A percentile compares a stretch with the other conserved stretches of the same genome.
phyloP scores from a whole-genome alignment of 2,329 filamentous ascomycete genomes.

The Colletotrichum simmondsii region DNA sequence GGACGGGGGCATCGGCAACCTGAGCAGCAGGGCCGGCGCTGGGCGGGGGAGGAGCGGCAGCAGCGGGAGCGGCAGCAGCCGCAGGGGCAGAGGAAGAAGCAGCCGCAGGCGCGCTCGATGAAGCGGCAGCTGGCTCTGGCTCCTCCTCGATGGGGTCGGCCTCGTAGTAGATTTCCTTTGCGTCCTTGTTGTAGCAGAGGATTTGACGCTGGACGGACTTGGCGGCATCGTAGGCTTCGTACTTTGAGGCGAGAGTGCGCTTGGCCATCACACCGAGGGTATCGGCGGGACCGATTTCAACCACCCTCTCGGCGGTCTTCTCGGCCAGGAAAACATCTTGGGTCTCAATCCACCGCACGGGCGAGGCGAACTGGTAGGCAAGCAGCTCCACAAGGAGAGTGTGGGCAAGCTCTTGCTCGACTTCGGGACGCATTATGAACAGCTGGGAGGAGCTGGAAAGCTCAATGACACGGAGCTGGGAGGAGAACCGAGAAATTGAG shows the following conservation, averaged over 20 bases:
- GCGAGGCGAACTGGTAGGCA: slow-evolving; percentile 98
- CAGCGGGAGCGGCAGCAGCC: slow-evolving; percentile 65
- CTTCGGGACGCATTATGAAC: slow-evolving; percentile 90
- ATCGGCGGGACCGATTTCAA: slow-evolving; percentile 96
- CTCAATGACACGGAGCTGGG: slow-evolving; percentile 34
- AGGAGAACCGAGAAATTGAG: slow-evolving; percentile 34
- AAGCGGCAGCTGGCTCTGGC: slow-evolving; percentile 68
- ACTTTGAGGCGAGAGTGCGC: slow-evolving; percentile 94
- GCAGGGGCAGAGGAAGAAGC: slow-evolving; percentile 47
- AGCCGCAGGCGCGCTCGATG: slow-evolving; percentile 59
- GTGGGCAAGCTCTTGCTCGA: slow-evolving; percentile 99
- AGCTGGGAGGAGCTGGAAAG: slow-evolving; percentile 33
- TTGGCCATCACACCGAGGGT: slow-evolving; percentile 98
- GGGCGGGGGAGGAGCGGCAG: slow-evolving; percentile 65
- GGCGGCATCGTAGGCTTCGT: slow-evolving; percentile 97
- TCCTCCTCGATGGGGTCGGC: slow-evolving; percentile 96
- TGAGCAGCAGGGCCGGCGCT: slow-evolving; percentile 87
- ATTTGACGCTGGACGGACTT: slow-evolving; percentile 97
- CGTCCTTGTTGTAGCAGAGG: slow-evolving; percentile 99
- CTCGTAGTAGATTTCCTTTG: slow-evolving; percentile 99
- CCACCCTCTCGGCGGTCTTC: slow-evolving; percentile 95
- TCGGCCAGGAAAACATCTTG: slow-evolving; percentile 99
- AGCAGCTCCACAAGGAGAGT: slow-evolving; percentile 98
- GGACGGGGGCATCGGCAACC: slow-evolving; percentile 87
- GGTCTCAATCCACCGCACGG: slow-evolving; percentile 99